Evolutionary conservation across 2,329 filamentous ascomycete genomes (phyloP).

Genomic region (Capronia epimyces): DNA sequence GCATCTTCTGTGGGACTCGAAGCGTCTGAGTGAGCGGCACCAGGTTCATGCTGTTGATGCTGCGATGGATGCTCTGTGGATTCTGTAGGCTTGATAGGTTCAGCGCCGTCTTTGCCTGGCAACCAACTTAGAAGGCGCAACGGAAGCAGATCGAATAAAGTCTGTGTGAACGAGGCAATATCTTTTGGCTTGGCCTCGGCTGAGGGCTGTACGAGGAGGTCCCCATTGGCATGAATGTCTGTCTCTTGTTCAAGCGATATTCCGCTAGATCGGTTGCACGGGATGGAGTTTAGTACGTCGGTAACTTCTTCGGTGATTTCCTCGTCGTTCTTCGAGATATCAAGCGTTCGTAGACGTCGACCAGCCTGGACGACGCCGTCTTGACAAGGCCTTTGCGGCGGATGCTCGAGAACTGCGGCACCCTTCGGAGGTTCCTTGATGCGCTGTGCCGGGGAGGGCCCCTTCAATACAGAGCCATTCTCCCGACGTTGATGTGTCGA

Average conservation of each 20-base stretch:
- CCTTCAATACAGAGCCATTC: conserved; percentile 9
- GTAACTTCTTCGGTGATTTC: conserved; percentile 6
- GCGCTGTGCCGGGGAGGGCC: background rate
- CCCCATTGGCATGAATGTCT: background rate
- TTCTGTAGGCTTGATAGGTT: conserved; percentile 21
- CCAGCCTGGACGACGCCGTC: conserved; percentile 15
- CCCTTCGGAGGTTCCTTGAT: conserved; percentile 6
- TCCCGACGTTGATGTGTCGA: conserved; percentile 2
- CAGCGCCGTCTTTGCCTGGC: conserved; percentile 30
- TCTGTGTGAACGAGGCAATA: conserved; percentile 58
- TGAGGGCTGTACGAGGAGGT: background rate
- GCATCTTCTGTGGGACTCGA: background rate
- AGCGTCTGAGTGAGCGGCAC: background rate
- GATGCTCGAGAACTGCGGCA: conserved; percentile 1
- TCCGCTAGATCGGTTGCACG: background rate
- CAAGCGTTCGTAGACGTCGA: conserved; percentile 7
- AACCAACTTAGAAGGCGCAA: conserved; percentile 45
- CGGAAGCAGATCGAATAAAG: conserved; percentile 47
- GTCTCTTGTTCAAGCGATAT: background rate
- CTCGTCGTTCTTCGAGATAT: conserved; percentile 2
- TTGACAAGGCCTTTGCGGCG: conserved; percentile 6
- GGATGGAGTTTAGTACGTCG: conserved; percentile 3
- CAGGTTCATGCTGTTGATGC: background rate
- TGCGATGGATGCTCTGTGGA: background rate
- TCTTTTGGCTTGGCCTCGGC: conserved; percentile 38